Percentiles rank a stretch among this genome's conserved stretches.
phyloP scores from a whole-genome alignment of 192 early-diverging fungal species.

The Coemansia sp. region DNA sequence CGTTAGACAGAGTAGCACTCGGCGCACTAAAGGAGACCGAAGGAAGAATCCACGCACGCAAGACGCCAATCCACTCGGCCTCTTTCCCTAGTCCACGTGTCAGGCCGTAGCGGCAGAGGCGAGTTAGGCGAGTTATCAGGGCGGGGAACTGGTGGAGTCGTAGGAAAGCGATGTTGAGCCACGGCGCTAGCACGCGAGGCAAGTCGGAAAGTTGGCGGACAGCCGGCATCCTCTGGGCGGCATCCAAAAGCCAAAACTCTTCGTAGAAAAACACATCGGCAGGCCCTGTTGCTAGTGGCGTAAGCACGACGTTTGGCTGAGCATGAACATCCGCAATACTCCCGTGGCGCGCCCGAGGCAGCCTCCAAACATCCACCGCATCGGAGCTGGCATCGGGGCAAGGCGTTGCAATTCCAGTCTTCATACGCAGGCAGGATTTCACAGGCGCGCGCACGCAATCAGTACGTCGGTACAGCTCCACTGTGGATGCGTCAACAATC shows the following conservation, averaged over 20 bases:
- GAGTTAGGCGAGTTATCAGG: slow-evolving; percentile 34
- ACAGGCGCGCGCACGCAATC: slow-evolving; percentile 37
- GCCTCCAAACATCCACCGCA: neutral
- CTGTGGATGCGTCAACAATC: slow-evolving; percentile 30
- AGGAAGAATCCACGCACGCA: slow-evolving; percentile 47
- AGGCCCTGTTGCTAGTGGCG: slow-evolving; percentile 20
- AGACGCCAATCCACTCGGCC: slow-evolving; percentile 23
- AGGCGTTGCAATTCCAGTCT: neutral
- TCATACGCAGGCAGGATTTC: slow-evolving; percentile 11
- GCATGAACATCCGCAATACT: neutral
- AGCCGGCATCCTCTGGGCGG: slow-evolving; percentile 16
- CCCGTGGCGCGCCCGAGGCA: neutral
- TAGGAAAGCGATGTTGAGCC: slow-evolving; percentile 39
- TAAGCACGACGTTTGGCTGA: slow-evolving; percentile 19
- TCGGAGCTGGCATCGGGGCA: neutral
- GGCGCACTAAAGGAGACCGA: slow-evolving; percentile 35
- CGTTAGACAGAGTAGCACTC: slow-evolving; percentile 44
- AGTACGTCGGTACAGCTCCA: slow-evolving; percentile 19
- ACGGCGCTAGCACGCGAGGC: slow-evolving; percentile 41
- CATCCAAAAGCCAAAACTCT: slow-evolving; percentile 43
- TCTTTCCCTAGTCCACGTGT: slow-evolving; percentile 1
- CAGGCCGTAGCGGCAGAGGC: slow-evolving; percentile 42
- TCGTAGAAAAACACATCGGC: slow-evolving; percentile 50
- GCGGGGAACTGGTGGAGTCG: slow-evolving; percentile 29
- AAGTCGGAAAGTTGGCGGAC: slow-evolving; percentile 12